Conservation (phyloP, 1,284 basidiomycete species). For the Moniliella sp. region DNA sequence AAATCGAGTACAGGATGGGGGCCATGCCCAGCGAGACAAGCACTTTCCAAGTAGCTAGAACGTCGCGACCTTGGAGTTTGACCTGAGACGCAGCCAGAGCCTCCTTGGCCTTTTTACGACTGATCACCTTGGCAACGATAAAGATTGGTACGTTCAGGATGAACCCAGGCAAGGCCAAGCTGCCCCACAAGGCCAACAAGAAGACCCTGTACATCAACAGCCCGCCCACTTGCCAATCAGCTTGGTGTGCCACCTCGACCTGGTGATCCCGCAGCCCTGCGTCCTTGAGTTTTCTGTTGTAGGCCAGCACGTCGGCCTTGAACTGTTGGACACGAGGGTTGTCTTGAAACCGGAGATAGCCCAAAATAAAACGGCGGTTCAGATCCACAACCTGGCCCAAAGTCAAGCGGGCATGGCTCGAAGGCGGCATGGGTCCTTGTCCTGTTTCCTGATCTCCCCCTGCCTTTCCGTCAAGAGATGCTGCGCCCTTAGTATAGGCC, state of each 20-base stretch:
- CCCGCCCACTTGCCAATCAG: conserved; percentile 63
- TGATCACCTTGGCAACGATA: conserved; percentile 69
- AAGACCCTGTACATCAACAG: conserved; percentile 64
- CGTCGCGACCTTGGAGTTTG: conserved; percentile 82
- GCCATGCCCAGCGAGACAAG: conserved; percentile 76
- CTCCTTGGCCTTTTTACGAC: conserved; percentile 77
- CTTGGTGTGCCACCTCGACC: conserved; percentile 48
- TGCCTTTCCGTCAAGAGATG: too few relatives aligned
- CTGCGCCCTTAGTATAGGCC: too few relatives aligned
- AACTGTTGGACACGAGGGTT: conserved; percentile 71
- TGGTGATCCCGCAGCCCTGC: conserved; percentile 95
- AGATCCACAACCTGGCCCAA: conserved; percentile 89
- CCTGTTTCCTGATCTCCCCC: too few relatives aligned
- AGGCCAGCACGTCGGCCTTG: conserved; percentile 63
- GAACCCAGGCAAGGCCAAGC: conserved; percentile 76
- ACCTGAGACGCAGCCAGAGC: conserved; percentile 86
- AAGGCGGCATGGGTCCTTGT: too few relatives aligned
- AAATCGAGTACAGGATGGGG: conserved; percentile 54
- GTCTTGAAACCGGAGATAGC: conserved; percentile 73
- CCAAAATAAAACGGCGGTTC: conserved; percentile 80
- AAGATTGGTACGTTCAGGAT: conserved; percentile 87
- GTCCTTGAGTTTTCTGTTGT: conserved; percentile 73
- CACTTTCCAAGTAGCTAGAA: conserved; percentile 93
- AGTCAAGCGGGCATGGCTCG: conserved; percentile 74
- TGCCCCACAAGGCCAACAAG: conserved; percentile 61